Conservation (phyloP, 805 yeast genomes). For the Saturnispora sanitii region DNA sequence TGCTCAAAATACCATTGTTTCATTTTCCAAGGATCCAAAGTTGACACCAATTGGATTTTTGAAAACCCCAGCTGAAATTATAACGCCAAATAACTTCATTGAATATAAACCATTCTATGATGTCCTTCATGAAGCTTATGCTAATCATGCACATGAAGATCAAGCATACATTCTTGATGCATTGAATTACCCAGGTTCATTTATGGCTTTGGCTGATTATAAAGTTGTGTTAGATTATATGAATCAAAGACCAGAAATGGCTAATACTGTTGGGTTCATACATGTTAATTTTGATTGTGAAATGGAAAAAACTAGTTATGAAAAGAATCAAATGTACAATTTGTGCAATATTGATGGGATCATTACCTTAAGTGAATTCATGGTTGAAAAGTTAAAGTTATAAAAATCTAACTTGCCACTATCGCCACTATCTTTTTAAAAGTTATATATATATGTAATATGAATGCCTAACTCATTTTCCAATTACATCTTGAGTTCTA, state of each 20-base stretch:
- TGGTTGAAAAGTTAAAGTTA: constrained; percentile 35
- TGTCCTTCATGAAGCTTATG: constrained; percentile 19
- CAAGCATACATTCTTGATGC: constrained; percentile 49
- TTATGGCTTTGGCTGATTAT: constrained; percentile 65
- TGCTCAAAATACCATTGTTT: constrained; percentile 15
- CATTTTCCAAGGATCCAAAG: constrained; percentile 24
- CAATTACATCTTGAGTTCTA: not conserved
- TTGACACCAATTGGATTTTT: constrained; percentile 20
- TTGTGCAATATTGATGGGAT: constrained; percentile 41
- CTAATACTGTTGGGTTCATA: constrained; percentile 63
- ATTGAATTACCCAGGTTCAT: constrained; percentile 38
- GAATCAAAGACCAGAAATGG: constrained; percentile 54
- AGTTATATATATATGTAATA: too few relatives aligned
- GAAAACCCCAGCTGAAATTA: constrained; percentile 4
- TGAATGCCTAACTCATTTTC: constrained; percentile 2
- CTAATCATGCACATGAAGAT: constrained; percentile 30
- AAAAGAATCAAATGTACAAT: constrained; percentile 51
- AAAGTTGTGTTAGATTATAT: constrained; percentile 50
- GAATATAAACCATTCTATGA: constrained; percentile 20
- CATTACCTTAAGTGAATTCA: constrained; percentile 40
- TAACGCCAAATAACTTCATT: constrained; percentile 20
- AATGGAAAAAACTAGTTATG: constrained; percentile 46
- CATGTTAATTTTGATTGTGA: constrained; percentile 45
- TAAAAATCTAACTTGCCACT: too few relatives aligned
- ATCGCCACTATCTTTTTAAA: too few relatives aligned